Evolutionary conservation across 805 yeast genomes (phyloP).

Genomic region (Kodamaea hsintzibuensis): DNA sequence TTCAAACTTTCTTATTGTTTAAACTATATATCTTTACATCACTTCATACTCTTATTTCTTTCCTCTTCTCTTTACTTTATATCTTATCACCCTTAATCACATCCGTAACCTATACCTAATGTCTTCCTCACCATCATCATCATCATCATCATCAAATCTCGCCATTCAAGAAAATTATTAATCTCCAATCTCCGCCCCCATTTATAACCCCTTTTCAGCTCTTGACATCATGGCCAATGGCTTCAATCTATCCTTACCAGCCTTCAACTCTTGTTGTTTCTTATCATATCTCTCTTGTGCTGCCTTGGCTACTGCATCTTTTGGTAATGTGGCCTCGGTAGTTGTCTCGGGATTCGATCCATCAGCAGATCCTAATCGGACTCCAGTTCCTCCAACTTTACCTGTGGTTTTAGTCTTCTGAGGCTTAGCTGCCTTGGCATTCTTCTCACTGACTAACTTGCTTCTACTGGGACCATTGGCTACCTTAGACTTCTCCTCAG

Average conservation of each 20-base stretch:
- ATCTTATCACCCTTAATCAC: too few relatives aligned
- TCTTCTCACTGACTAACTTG: neutral
- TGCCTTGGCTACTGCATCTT: conserved; percentile 41
- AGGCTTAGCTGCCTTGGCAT: neutral
- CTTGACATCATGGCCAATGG: conserved; percentile 30
- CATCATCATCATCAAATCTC: neutral
- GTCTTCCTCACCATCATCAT: neutral
- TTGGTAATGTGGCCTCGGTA: conserved; percentile 11
- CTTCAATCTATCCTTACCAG: conserved; percentile 32
- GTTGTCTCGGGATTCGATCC: neutral
- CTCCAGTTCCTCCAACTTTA: conserved; percentile 14
- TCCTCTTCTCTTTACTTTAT: too few relatives aligned
- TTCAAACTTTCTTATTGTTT: too few relatives aligned
- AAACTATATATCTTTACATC: too few relatives aligned
- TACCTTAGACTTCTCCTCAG: conserved; percentile 2
- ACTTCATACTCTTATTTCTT: too few relatives aligned
- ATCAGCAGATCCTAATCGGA: conserved; percentile 2
- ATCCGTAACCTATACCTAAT: too few relatives aligned
- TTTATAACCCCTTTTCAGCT: conserved; percentile 33
- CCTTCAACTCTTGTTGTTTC: conserved; percentile 26
- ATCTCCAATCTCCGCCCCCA: neutral
- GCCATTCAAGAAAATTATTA: neutral
- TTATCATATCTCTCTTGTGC: conserved; percentile 36
- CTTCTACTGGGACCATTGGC: neutral
- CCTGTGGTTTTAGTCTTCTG: neutral